phyloP scores from a whole-genome alignment of 306 rosid genomes.

The Mimosa pudica region DNA sequence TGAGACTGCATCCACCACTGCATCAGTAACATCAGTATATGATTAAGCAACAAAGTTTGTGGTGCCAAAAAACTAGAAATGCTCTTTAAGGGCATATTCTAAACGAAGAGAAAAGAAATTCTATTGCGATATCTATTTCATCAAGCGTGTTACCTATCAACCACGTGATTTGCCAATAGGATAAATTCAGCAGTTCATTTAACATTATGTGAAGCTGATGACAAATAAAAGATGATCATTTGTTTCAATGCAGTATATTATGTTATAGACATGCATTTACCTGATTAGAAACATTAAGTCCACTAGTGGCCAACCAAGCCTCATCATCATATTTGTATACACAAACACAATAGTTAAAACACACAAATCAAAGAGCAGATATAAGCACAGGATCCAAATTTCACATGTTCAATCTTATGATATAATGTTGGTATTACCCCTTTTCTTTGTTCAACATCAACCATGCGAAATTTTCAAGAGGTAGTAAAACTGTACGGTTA shows the following conservation, averaged over 20 bases:
- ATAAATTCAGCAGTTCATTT: constrained; percentile 10
- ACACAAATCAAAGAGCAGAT: constrained; percentile 25
- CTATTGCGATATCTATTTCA: background rate
- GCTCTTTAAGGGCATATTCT: constrained; percentile 10
- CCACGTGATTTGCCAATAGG: background rate
- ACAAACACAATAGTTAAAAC: constrained; percentile 25
- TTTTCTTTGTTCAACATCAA: constrained; percentile 24
- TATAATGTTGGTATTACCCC: constrained; percentile 8
- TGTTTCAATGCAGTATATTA: constrained; percentile 12
- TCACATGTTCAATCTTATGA: constrained; percentile 3
- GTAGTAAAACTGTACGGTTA: constrained; percentile 28
- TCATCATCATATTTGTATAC: constrained; percentile 27
- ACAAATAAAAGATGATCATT: constrained; percentile 16
- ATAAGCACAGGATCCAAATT: constrained; percentile 27
- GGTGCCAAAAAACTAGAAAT: constrained; percentile 5
- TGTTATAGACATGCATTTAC: constrained; percentile 13
- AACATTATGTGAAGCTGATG: constrained; percentile 11
- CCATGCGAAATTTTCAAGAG: constrained; percentile 23
- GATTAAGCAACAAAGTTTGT: constrained; percentile 24
- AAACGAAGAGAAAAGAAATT: constrained; percentile 2
- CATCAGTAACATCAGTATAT: constrained; percentile 46
- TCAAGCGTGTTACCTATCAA: constrained; percentile 4
- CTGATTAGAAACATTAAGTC: constrained; percentile 19
- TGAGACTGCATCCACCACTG: constrained; percentile 86
- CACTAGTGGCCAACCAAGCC: constrained; percentile 29